Evolutionary conservation across 1,284 basidiomycete species (phyloP).

Genomic region (Lentinula novae-zelandiae): DNA sequence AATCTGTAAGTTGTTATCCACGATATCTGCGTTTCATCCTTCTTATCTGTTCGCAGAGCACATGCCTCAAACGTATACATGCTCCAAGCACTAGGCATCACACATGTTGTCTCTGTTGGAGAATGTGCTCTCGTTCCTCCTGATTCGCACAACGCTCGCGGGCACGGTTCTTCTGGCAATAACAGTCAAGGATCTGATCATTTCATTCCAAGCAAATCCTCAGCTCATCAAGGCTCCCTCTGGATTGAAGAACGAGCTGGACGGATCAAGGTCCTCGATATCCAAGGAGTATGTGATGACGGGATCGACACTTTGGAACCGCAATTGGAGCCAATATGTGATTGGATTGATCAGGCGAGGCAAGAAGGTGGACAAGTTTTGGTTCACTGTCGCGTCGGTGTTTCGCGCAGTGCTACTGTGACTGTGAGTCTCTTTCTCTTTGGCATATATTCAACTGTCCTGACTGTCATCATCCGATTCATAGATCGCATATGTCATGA

Average conservation of each 20-base stretch:
- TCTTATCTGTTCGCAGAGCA: constrained; percentile 46
- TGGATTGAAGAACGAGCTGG: constrained; percentile 87
- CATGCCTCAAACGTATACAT: constrained; percentile 95
- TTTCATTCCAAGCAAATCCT: constrained; percentile 28
- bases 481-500: constrained; percentile 97
- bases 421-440: constrained; percentile 51
- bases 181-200: background rate
- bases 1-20: constrained; percentile 66
- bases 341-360: constrained; percentile 90
- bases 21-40: background rate
- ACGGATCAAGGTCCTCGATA: constrained; percentile 84
- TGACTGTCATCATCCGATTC: background rate
- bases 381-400: constrained; percentile 96
- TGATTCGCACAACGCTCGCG: constrained; percentile 8
- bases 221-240: constrained; percentile 65
- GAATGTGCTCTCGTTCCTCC: constrained; percentile 86
- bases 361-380: constrained; percentile 83
- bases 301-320: constrained; percentile 93
- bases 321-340: constrained; percentile 82
- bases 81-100: constrained; percentile 94
- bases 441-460: background rate
- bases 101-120: constrained; percentile 95
- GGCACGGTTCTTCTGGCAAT: constrained; percentile 15
- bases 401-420: constrained; percentile 90
- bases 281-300: constrained; percentile 90